Evolutionary conservation across 768 basidiomycete genomes (phyloP).

Genomic region (Pleurotus platypus): DNA sequence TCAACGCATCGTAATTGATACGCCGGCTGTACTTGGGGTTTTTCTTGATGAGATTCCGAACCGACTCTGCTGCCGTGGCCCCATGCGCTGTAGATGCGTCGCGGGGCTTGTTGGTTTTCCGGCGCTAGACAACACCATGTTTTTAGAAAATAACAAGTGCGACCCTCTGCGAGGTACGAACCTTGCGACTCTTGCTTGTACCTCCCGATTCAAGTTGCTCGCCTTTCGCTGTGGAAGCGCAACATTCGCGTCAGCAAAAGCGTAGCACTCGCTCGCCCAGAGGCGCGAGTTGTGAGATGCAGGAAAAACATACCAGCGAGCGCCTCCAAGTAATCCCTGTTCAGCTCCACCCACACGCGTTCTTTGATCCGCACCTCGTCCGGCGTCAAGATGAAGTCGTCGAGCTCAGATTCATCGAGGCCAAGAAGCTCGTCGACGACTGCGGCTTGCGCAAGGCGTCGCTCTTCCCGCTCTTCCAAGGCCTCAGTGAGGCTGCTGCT

Average conservation of each 20-base stretch:
- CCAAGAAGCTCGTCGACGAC: slow-evolving; percentile 64
- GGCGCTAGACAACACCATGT: slow-evolving; percentile 42
- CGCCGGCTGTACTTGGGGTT: slow-evolving; percentile 87
- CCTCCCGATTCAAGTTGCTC: slow-evolving; percentile 43
- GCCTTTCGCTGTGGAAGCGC: slow-evolving; percentile 55
- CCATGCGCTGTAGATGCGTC: slow-evolving; percentile 73
- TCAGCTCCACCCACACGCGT: slow-evolving; percentile 92
- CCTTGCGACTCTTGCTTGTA: slow-evolving; percentile 68
- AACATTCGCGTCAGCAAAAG: slow-evolving; percentile 40
- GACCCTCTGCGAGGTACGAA: slow-evolving; percentile 49
- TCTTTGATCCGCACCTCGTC: slow-evolving; percentile 86
- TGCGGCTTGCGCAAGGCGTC: slow-evolving; percentile 42
- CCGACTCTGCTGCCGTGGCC: slow-evolving; percentile 71
- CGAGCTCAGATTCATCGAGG: slow-evolving; percentile 89
- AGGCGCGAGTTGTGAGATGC: not conserved
- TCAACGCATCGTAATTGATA: slow-evolving; percentile 91
- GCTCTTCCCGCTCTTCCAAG: slow-evolving; percentile 63
- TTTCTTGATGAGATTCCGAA: slow-evolving; percentile 76
- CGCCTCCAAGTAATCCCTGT: slow-evolving; percentile 85
- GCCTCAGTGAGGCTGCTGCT: slow-evolving; percentile 57
- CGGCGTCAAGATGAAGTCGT: slow-evolving; percentile 71
- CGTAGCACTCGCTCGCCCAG: slow-evolving; percentile 2
- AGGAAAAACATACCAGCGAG: slow-evolving; percentile 63
- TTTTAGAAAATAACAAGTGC: slow-evolving; percentile 24
- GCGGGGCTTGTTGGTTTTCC: slow-evolving; percentile 65